Conservation (phyloP, 257 asterid genomes). For the Salvia miltiorrhiza region DNA sequence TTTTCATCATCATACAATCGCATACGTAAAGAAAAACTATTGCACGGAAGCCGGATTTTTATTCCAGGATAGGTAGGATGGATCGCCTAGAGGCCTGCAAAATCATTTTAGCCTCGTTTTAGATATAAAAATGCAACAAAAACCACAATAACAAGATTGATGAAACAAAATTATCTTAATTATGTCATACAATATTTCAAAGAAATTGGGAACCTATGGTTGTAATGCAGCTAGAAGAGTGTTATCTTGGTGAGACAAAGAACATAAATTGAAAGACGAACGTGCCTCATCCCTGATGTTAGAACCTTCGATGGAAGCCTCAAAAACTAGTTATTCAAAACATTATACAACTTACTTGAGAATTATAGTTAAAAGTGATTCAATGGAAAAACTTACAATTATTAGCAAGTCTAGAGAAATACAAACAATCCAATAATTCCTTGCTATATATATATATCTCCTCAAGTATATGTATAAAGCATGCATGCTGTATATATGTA, state of each 20-base stretch:
- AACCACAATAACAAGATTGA: neutral
- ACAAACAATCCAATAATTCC: no score
- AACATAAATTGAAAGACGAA: neutral
- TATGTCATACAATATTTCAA: no score
- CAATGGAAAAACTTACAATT: no score
- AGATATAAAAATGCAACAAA: neutral
- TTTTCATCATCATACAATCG: neutral
- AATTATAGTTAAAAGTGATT: no score
- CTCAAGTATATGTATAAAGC: no score
- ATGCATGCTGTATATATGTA: no score
- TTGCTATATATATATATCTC: no score
- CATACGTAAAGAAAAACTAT: neutral
- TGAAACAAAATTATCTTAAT: neutral
- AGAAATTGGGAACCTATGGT: neutral
- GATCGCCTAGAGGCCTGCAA: conserved; percentile 90
- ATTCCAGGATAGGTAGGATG: conserved; percentile 85
- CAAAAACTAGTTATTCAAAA: no score
- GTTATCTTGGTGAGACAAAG: neutral
- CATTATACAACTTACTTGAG: no score
- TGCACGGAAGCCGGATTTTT: conserved; percentile 31
- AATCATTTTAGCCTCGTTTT: neutral
- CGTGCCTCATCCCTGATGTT: neutral
- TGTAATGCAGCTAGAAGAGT: neutral
- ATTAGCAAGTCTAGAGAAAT: no score
- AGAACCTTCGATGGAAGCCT: neutral